Evolutionary conservation across 2,329 filamentous ascomycete genomes (phyloP), one percentile per base, ranked within the genome.

Genomic region (Teratosphaeria nubilosa): DNA sequence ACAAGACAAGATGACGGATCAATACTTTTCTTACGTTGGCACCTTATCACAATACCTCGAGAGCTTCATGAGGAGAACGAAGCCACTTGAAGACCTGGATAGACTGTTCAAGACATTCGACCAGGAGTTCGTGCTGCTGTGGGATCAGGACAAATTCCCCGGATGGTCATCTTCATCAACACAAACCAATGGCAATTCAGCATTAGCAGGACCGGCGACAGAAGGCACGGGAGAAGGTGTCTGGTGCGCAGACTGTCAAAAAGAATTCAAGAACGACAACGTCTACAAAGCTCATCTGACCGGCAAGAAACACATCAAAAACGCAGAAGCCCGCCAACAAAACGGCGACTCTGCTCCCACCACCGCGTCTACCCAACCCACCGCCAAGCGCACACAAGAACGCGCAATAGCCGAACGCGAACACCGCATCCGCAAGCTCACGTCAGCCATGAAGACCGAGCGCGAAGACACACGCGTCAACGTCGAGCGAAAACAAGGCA

Each of bases 241-340:
- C 16, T 97, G 89, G 88, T 99, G 94, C 68, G 80, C 86, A 5
- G 91, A 91, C 62, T 99, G 94, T 71, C 87, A 94, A 70, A 96
- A 91, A 75, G 90, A 92, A 60, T 99, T 97, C 76, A 91, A 89
- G 68, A 97, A 96, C 68, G 85, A 94, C 64, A 96, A 96, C 62
- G 90, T 96, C 53, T 96, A 95, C 78, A 91, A 91, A 67, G 86
- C 84, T 41, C 94, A 99, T 72, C 75, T 99, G 61, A 87, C 78
- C 0, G 92, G 92, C 50, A 92, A 95, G 75, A 99, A 97, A 72
- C 94, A 99, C 72, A 83, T 92, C 72, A 90, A 90, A 67, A 89
- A 88, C 0, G 89, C 87, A 0, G 85, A 90, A 70, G 80, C 82
- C 56, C 81, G 86, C 53, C 76, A 79, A 62, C 70, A 75, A 68